Conservation (phyloP, 371 early-diverging fungal genomes). For the Saksenaea oblongispora region DNA sequence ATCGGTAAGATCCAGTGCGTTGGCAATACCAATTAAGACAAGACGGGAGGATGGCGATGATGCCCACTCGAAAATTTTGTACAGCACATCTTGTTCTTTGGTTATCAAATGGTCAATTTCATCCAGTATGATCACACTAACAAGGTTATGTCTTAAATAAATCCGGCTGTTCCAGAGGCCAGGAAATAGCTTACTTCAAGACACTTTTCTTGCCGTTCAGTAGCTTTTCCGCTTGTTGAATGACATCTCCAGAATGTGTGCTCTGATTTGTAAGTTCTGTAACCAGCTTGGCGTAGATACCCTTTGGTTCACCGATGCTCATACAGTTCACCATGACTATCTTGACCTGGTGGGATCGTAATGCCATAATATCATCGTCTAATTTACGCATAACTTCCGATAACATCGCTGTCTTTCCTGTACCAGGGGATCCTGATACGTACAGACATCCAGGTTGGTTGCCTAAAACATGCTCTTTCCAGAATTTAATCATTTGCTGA, state of each 20-base stretch:
- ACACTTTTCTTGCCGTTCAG: slow-evolving; percentile 36
- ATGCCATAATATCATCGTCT: slow-evolving; percentile 24
- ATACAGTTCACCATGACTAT: slow-evolving; percentile 84
- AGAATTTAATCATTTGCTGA: slow-evolving; percentile 56
- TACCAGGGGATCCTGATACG: slow-evolving; percentile 92
- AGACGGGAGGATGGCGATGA: slow-evolving; percentile 62
- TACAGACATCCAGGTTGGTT: slow-evolving; percentile 73
- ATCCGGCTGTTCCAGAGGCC: not conserved
- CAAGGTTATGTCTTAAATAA: slow-evolving; percentile 6
- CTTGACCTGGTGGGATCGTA: slow-evolving; percentile 42
- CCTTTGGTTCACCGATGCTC: slow-evolving; percentile 71
- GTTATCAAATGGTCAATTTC: slow-evolving; percentile 90
- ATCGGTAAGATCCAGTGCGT: slow-evolving; percentile 89
- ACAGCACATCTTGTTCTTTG: slow-evolving; percentile 81
- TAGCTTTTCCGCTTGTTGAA: slow-evolving; percentile 38
- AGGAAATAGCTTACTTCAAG: slow-evolving; percentile 39
- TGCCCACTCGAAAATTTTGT: slow-evolving; percentile 87
- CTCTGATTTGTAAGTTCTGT: slow-evolving; percentile 44
- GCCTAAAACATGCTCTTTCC: slow-evolving; percentile 36
- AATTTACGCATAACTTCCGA: slow-evolving; percentile 57
- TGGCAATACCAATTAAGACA: slow-evolving; percentile 94
- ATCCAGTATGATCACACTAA: slow-evolving; percentile 82
- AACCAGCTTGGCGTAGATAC: slow-evolving; percentile 66
- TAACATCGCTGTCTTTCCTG: slow-evolving; percentile 93
- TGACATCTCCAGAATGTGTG: slow-evolving; percentile 20